Evolutionary conservation across 306 rosid genomes (phyloP).

Genomic region (Pyrus bretschneideri): DNA sequence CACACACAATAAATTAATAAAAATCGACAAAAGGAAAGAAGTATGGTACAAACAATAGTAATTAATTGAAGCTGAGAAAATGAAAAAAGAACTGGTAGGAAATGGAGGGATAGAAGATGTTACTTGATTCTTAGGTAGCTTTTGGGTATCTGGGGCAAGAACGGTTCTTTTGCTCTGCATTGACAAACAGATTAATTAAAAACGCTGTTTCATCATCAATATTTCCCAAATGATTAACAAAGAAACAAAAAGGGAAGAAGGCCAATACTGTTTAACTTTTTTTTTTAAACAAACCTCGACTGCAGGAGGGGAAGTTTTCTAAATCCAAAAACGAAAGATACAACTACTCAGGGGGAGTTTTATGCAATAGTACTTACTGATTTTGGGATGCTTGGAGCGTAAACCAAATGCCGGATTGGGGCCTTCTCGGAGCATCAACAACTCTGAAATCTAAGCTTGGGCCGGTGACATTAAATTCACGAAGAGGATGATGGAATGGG

Average conservation of each 20-base stretch:
- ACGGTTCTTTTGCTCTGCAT: constrained; percentile 74
- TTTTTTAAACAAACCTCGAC: no score
- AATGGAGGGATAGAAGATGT: background rate
- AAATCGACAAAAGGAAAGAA: background rate
- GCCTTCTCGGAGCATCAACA: constrained; percentile 79
- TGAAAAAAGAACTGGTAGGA: background rate
- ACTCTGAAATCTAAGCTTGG: constrained; percentile 60
- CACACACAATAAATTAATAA: background rate
- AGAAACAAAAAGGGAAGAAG: no score
- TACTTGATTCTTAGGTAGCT: constrained; percentile 93
- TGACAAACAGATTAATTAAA: constrained; percentile 3
- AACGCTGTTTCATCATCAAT: background rate
- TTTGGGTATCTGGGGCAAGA: constrained; percentile 86
- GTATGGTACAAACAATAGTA: no score
- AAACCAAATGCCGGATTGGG: constrained; percentile 95
- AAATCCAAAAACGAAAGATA: background rate
- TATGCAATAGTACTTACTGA: constrained; percentile 49
- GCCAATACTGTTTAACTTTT: no score
- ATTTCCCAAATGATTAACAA: background rate
- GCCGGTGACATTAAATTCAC: constrained; percentile 38
- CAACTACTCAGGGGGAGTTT: background rate
- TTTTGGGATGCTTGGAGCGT: constrained; percentile 82
- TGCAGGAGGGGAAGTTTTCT: no score
- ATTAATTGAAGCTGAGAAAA: background rate
- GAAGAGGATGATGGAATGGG: constrained; percentile 37